Conservation (phyloP, 108 stramenopile genomes). For the Stephanodiscus minutulus region DNA sequence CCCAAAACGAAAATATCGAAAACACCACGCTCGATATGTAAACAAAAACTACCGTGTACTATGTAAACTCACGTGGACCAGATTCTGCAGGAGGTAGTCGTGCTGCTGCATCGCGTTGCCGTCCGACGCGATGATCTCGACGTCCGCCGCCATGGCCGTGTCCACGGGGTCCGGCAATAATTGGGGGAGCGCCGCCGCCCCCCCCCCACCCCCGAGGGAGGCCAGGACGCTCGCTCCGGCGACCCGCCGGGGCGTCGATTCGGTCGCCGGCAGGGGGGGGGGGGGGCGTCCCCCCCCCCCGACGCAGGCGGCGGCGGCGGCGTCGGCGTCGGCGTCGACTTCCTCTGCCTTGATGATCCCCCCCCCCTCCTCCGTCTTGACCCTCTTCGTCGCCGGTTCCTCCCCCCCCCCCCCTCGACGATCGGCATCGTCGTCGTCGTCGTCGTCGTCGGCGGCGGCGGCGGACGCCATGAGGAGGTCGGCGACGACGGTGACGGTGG, state of each 20-base stretch:
- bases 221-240: conserved; percentile 11
- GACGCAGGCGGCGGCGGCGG: neutral
- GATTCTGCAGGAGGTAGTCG: conserved; percentile 11
- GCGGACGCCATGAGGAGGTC: neutral
- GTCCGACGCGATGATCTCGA: neutral
- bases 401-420: neutral
- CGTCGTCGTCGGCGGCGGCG: too few species aligned
- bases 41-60: too few species aligned
- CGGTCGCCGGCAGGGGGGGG: neutral
- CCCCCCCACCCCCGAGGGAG: neutral
- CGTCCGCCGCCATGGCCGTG: too few species aligned
- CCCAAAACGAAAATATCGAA: too few species aligned
- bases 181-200: neutral
- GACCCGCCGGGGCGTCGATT: conserved; percentile 1
- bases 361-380: neutral
- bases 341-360: neutral
- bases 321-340: neutral
- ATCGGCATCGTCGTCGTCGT: too few species aligned
- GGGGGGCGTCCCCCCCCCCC: neutral
- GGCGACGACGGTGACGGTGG: too few species aligned
- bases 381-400: neutral
- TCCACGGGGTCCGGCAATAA: too few species aligned
- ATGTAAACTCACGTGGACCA: conserved; percentile 8
- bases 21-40: too few species aligned
- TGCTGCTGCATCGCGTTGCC: conserved; percentile 10